Evolutionary conservation across 73 alveolate species (phyloP).

Genomic region (Paramecium biaurelia): DNA sequence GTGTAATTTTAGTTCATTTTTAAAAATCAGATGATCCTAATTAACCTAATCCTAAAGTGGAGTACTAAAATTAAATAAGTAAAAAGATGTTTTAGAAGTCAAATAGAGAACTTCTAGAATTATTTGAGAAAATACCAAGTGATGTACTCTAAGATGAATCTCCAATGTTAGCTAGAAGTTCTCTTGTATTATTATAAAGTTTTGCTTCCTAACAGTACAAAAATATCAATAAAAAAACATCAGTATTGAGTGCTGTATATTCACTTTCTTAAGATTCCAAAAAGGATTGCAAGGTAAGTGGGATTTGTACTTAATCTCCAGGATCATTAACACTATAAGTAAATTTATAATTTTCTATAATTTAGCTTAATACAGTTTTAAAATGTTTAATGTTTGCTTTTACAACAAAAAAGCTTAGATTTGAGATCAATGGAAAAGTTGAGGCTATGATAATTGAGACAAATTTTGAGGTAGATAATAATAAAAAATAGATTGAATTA

Average conservation of each 20-base stretch:
- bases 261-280: background rate
- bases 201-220: background rate
- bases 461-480: background rate
- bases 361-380: background rate
- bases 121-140: background rate
- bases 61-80: background rate
- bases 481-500: background rate
- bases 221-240: background rate
- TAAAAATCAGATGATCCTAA: background rate
- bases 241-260: background rate
- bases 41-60: background rate
- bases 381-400: background rate
- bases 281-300: background rate
- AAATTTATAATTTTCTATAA: background rate
- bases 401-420: background rate
- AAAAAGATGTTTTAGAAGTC: background rate
- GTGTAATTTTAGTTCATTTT: background rate
- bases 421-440: background rate
- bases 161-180: background rate
- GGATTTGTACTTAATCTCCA: background rate
- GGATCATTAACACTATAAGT: background rate
- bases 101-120: background rate
- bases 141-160: background rate
- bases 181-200: background rate
- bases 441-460: background rate